Evolutionary conservation across 306 rosid species (phyloP), one percentile per base, ranked within the genome.

Genomic region (Boehmeria nivea): DNA sequence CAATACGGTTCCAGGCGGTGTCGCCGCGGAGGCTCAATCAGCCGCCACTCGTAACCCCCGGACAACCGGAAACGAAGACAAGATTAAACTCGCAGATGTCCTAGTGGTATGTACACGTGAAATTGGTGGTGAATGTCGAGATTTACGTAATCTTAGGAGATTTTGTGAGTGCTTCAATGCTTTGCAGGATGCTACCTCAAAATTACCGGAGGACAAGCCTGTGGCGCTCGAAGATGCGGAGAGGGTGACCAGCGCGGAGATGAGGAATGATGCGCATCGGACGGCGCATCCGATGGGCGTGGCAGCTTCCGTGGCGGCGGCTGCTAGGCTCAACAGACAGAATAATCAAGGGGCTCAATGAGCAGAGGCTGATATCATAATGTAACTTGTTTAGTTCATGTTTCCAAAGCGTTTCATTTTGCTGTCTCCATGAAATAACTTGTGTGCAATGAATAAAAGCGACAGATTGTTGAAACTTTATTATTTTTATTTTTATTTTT

Each of bases 11-110:
- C 88, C 88, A 0, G 85, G 86, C 0, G 84, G 94, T 13, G 81
- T 88, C 4, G 94, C 90, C 0, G 88, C 90, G 0, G 80, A 80
- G 0, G 89, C 96, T 0, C 96, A 87, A 43, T 87, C 89, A 0
- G 90, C 96, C 0, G 88, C 96, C 6, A 80, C 83, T 3, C 67
- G 64, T 22, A 84, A 82, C 62, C 81, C 90, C 45, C 71, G 87
- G 18, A 20, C 59, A 22, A 34, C 78, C 15, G 66, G 47, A 42
- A 76, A 55, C 0, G 81, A 78, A 33, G 77, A 77, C 17, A 84
- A 87, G 70, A 79, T 80, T 7, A 87, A 73, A 75, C 83, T 87
- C 0, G 80, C 46, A 1, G 96, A 87, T 28, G 39, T 84, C 69
- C 78, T 87, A 0, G 20, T 43, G 49, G 87, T 81, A 77, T 4